These are phyloP conservation scores for Astrothelium macrocarpum DNA, from an alignment of 495 filamentous ascomycete species.

Conservation along the genomic window DNA sequence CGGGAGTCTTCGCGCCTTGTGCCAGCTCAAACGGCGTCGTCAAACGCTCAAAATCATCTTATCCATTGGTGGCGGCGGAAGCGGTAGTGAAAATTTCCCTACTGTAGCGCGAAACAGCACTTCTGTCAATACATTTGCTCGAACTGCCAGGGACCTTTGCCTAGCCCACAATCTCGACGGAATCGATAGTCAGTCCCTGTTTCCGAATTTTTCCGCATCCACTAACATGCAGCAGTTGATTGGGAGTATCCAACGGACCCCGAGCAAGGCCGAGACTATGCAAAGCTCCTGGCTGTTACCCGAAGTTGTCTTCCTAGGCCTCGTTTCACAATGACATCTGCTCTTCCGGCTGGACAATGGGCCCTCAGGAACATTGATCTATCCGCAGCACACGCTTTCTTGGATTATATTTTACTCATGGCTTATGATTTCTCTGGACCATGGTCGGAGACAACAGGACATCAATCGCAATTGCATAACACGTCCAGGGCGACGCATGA, in stretches of 20 bases:
- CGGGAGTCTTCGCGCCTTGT: slow-evolving; percentile 70
- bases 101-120: slow-evolving; percentile 54
- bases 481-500: slow-evolving; percentile 39
- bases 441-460: slow-evolving; percentile 59
- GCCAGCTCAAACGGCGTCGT: slow-evolving; percentile 62
- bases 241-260: slow-evolving; percentile 76
- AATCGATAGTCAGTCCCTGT: slow-evolving; percentile 58
- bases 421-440: slow-evolving; percentile 82
- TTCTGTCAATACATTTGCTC: slow-evolving; percentile 59
- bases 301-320: slow-evolving; percentile 64
- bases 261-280: slow-evolving; percentile 62
- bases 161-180: slow-evolving; percentile 73
- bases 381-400: slow-evolving; percentile 48
- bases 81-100: slow-evolving; percentile 69
- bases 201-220: neutral
- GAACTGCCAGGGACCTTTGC: slow-evolving; percentile 59
- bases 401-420: slow-evolving; percentile 77
- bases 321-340: slow-evolving; percentile 66
- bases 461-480: slow-evolving; percentile 72
- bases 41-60: slow-evolving; percentile 69
- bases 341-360: slow-evolving; percentile 68
- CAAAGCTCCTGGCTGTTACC: slow-evolving; percentile 58
- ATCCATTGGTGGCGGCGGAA: slow-evolving; percentile 77
- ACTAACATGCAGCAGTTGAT: slow-evolving; percentile 52
- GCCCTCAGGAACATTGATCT: slow-evolving; percentile 70